Evolutionary conservation across 306 rosid genomes (phyloP), one percentile per base, ranked within the genome.

Genomic region (Quercus gilva): DNA sequence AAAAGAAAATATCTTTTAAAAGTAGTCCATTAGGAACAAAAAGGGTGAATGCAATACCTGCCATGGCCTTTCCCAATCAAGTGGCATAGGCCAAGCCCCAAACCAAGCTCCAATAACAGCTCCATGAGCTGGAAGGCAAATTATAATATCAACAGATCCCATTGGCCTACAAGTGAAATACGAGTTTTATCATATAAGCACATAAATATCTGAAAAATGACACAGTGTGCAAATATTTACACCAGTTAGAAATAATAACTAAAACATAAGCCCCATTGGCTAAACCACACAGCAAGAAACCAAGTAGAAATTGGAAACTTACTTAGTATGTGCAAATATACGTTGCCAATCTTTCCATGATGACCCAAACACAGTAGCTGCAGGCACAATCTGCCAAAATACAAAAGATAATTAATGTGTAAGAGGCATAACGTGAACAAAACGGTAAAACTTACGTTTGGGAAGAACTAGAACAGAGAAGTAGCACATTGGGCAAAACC

Each of bases 21-120:
- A 49, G 68, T 63, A 29, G 17, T 23, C 71, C 12, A 63, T 49
- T 18, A 72, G 21, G 11, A 60, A 28, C 55, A 11, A 14, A 2
- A 55, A 76, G 55, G 80, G 73, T 53, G 63, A 60, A 73, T 68
- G 26, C 12, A 35, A 49, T 86, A 92, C 99, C 97, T 91, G 99
- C 97, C 98, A 91, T 58, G 95, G 92, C 71, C 96, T 88, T 86
- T 92, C 99, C 99, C 99, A 95, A 79, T 95, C 99, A 84, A 95
- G 99, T n/a, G 98, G 99, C 97, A 95, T 90, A 17, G 97, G 96
- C 94, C 94, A 93, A 73, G 99, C 97, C 74, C 99, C 98, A 86
- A 95, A 90, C 98, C 98, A 95, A 61, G 90, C 98, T 77, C 99
- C 97, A 41, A 95, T 87, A 69, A 90, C 78, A 79, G 92, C 97